phyloP scores from a whole-genome alignment of 108 stramenopile species.

The Cyclotella baltica region DNA sequence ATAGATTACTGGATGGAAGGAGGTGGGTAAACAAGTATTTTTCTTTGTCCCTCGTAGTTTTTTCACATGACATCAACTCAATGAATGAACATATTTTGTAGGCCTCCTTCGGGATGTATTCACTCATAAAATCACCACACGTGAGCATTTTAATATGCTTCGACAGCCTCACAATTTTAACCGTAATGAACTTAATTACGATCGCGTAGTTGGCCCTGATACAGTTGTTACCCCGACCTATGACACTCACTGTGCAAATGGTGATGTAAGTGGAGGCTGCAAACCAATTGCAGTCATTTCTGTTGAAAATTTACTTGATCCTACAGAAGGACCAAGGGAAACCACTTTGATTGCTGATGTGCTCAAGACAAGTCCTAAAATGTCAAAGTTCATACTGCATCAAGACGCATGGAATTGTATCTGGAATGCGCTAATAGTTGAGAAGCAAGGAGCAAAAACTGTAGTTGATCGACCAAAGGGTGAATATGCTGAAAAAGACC shows the following conservation, averaged over 20 bases:
- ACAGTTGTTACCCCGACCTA: conserved; percentile 35
- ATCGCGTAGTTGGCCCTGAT: conserved; percentile 30
- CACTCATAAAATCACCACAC: conserved; percentile 49
- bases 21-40: too few relatives aligned
- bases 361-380: conserved; percentile 17
- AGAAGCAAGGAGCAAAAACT: conserved; percentile 32
- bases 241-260: conserved; percentile 39
- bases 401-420: conserved; percentile 47
- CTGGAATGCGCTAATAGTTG: conserved; percentile 43
- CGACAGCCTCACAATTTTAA: conserved; percentile 30
- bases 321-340: conserved; percentile 31
- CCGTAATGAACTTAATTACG: conserved; percentile 24
- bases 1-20: too few relatives aligned
- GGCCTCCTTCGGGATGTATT: conserved; percentile 39
- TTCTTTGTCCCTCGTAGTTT: too few relatives aligned
- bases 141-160: conserved; percentile 43
- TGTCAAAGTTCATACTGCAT: conserved; percentile 34
- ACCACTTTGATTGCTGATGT: conserved; percentile 29
- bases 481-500: not conserved
- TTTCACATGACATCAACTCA: not conserved
- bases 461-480: not conserved
- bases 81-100: not conserved
- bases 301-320: conserved; percentile 46
- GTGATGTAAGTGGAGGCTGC: conserved; percentile 35
- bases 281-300: conserved; percentile 45